Evolutionary conservation across 2,329 filamentous ascomycete genomes (phyloP).

Genomic region (Coleophoma crateriformis): DNA sequence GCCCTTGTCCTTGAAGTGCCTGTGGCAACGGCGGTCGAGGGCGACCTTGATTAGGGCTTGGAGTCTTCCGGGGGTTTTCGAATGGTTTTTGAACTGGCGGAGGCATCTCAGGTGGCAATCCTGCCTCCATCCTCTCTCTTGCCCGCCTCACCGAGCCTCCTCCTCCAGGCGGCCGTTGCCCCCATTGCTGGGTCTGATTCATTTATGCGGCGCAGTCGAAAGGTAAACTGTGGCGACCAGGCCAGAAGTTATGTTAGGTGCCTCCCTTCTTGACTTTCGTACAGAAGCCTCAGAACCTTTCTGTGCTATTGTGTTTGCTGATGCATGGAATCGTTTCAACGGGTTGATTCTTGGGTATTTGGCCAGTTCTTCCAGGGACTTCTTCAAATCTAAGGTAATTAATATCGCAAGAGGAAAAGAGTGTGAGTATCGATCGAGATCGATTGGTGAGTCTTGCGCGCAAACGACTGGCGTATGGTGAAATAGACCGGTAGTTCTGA

Average conservation of each 20-base stretch:
- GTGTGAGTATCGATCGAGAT: neutral
- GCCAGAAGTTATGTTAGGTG: neutral
- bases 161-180: conserved; percentile 11
- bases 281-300: conserved; percentile 16
- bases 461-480: neutral
- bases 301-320: conserved; percentile 19
- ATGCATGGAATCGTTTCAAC: conserved; percentile 24
- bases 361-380: conserved; percentile 3
- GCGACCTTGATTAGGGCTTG: conserved; percentile 12
- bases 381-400: neutral
- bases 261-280: conserved; percentile 7
- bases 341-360: conserved; percentile 10
- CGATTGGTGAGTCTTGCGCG: neutral
- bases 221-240: neutral
- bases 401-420: neutral
- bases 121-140: conserved; percentile 45
- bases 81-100: conserved; percentile 13
- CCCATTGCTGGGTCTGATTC: conserved; percentile 22
- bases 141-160: conserved; percentile 48
- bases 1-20: conserved; percentile 13
- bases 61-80: conserved; percentile 8
- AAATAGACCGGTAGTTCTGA: neutral
- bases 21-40: conserved; percentile 16
- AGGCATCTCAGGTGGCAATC: conserved; percentile 24
- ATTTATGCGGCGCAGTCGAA: conserved; percentile 11